These are phyloP conservation scores for Diospyros kaki DNA, from an alignment of 148 eudicot species.

Conservation along the genomic window DNA sequence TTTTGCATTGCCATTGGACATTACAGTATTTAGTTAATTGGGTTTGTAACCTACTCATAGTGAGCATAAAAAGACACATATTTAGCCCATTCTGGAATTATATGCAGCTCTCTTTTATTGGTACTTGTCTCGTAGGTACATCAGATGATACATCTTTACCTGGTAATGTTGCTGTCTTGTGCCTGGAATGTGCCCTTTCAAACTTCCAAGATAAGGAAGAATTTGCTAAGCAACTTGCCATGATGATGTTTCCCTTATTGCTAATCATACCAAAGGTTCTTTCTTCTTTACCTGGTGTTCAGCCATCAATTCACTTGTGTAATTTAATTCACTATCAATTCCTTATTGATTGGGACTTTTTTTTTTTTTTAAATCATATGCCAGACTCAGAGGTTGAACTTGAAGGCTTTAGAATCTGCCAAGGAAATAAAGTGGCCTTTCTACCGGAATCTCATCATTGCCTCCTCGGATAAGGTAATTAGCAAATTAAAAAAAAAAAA, in stretches of 20 bases:
- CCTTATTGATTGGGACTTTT: not conserved
- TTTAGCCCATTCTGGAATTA: not conserved
- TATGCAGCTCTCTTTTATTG: not conserved
- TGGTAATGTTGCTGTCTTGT: slow-evolving; percentile 47
- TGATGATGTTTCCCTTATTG: slow-evolving; percentile 58
- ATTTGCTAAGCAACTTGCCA: slow-evolving; percentile 45
- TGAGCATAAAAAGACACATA: not conserved
- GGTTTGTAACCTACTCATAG: not conserved
- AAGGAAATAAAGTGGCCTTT: slow-evolving; percentile 67
- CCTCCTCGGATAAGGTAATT: slow-evolving; percentile 34
- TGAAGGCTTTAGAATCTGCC: slow-evolving; percentile 57
- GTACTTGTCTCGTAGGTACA: slow-evolving; percentile 28
- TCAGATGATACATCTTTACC: slow-evolving; percentile 37
- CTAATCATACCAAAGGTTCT: slow-evolving; percentile 57
- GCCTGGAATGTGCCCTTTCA: slow-evolving; percentile 45
- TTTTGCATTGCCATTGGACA: not conserved
- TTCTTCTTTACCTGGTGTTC: not conserved
- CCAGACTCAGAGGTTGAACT: slow-evolving; percentile 57
- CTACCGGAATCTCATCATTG: slow-evolving; percentile 42
- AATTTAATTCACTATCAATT: not conserved
- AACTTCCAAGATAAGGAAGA: slow-evolving; percentile 32
- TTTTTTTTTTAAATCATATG: slow-evolving; percentile 9
- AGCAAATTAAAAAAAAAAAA: not conserved
- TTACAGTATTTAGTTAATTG: not conserved
- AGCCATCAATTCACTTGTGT: not conserved